A percentile compares a stretch with the other conserved stretches of the same genome.
phyloP scores from a whole-genome alignment of 116 monocot genomes.

The Zostera marina region DNA sequence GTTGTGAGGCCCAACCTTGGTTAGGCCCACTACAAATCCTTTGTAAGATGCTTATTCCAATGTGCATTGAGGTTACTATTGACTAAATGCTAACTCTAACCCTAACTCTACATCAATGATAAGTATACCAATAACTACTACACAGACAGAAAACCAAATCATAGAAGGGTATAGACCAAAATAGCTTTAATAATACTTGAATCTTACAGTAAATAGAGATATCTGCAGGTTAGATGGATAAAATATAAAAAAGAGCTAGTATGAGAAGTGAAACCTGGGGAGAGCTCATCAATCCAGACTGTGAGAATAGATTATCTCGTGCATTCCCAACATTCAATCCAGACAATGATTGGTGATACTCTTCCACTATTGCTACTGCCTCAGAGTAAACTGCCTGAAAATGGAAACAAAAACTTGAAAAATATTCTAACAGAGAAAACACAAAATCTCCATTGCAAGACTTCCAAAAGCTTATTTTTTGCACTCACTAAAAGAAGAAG shows the following conservation, averaged over 20 bases:
- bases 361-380: conserved; percentile 20
- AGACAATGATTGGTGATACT: conserved; percentile 13
- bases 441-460: too few species aligned
- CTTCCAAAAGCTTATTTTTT: too few species aligned
- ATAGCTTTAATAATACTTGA: neutral
- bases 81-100: too few species aligned
- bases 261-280: conserved; percentile 15
- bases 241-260: neutral
- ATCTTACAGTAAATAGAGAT: neutral
- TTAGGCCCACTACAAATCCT: too few species aligned
- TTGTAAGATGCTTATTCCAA: too few species aligned
- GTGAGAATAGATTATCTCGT: conserved; percentile 9
- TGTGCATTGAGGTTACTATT: too few species aligned
- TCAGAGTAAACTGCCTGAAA: conserved; percentile 18
- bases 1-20: too few species aligned
- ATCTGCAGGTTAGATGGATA: neutral
- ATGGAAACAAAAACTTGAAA: conserved; percentile 1
- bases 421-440: neutral
- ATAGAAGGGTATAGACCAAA: neutral
- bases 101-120: too few species aligned
- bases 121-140: too few species aligned
- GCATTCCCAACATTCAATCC: conserved; percentile 5
- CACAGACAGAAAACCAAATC: neutral
- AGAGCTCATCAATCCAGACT: conserved; percentile 10
- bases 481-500: too few species aligned